phyloP scores from a whole-genome alignment of 441 rosid species.

The Biscutella laevigata region DNA sequence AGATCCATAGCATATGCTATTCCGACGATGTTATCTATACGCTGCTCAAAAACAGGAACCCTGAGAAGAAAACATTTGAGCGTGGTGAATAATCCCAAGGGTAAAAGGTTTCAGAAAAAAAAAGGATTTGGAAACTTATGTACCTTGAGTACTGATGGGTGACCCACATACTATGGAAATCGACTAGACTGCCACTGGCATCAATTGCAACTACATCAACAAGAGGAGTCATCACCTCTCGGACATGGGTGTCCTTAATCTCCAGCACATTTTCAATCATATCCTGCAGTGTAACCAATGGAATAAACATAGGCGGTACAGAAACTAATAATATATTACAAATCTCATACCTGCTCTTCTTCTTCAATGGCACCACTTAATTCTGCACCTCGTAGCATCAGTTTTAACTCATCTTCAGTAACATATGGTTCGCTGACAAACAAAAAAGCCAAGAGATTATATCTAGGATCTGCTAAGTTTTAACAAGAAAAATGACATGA shows the following conservation, averaged over 20 bases:
- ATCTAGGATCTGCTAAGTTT: neutral
- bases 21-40: slow-evolving; percentile 93
- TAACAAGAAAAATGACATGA: slow-evolving; percentile 3
- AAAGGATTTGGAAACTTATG: slow-evolving; percentile 1
- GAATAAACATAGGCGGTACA: slow-evolving; percentile 15
- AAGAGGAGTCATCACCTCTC: slow-evolving; percentile 99
- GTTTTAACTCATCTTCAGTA: slow-evolving; percentile 92
- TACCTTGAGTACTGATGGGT: slow-evolving; percentile 99
- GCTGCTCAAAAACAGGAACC: slow-evolving; percentile 99
- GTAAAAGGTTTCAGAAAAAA: neutral
- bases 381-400: slow-evolving; percentile 97
- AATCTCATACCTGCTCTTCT: slow-evolving; percentile 78
- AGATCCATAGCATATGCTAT: slow-evolving; percentile 99
- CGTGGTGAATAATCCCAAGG: slow-evolving; percentile 7
- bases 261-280: slow-evolving; percentile 99
- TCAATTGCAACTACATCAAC: slow-evolving; percentile 98
- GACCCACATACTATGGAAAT: slow-evolving; percentile 85
- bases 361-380: slow-evolving; percentile 98
- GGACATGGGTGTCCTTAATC: slow-evolving; percentile 93
- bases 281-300: slow-evolving; percentile 48
- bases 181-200: slow-evolving; percentile 69
- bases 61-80: slow-evolving; percentile 36
- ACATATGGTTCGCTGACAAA: slow-evolving; percentile 78
- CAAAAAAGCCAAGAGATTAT: neutral
- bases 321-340: neutral